Percentiles rank a stretch among this genome's conserved stretches.
These are phyloP conservation scores for Mycena citricolor DNA, from an alignment of 1,284 basidiomycete genomes.

Conservation along the genomic window DNA sequence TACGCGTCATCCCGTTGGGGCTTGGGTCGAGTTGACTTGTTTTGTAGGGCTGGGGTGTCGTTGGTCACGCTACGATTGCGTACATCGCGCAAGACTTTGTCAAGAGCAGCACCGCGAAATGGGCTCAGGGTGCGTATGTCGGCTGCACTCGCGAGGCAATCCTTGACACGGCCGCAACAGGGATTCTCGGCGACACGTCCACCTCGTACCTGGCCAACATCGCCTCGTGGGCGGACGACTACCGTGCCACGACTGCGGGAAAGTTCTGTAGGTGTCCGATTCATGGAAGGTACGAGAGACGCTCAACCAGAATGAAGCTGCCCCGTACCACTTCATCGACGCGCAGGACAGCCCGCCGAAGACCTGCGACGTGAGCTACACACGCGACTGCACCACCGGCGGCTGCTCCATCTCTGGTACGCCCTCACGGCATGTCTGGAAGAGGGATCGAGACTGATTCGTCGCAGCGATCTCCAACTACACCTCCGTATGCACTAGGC, in stretches of 20 bases:
- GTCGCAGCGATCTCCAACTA: slow-evolving; percentile 21
- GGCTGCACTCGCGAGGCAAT: too few relatives aligned
- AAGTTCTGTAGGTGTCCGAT: too few relatives aligned
- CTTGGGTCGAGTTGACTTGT: too few relatives aligned
- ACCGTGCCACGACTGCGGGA: slow-evolving; percentile 14
- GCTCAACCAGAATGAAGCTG: background rate
- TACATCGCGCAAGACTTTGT: slow-evolving; percentile 19
- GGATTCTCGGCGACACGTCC: slow-evolving; percentile 13
- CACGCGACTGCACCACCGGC: slow-evolving; percentile 14
- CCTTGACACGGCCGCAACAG: too few relatives aligned
- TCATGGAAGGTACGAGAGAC: too few relatives aligned
- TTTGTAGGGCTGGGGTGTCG: slow-evolving; percentile 19
- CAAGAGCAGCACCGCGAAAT: slow-evolving; percentile 2
- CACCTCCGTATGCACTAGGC: too few relatives aligned
- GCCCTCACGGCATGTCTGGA: too few relatives aligned
- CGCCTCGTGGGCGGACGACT: slow-evolving; percentile 15
- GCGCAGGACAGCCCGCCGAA: slow-evolving; percentile 20
- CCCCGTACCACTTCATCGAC: slow-evolving; percentile 20
- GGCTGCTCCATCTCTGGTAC: slow-evolving; percentile 13
- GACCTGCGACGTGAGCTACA: slow-evolving; percentile 11
- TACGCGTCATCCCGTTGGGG: too few relatives aligned
- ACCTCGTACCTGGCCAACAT: slow-evolving; percentile 13
- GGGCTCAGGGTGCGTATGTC: too few relatives aligned
- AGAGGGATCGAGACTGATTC: too few relatives aligned
- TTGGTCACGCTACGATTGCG: slow-evolving; percentile 21